Conservation (phyloP, 2,329 filamentous ascomycete genomes). For the Juglanconis oblonga region DNA sequence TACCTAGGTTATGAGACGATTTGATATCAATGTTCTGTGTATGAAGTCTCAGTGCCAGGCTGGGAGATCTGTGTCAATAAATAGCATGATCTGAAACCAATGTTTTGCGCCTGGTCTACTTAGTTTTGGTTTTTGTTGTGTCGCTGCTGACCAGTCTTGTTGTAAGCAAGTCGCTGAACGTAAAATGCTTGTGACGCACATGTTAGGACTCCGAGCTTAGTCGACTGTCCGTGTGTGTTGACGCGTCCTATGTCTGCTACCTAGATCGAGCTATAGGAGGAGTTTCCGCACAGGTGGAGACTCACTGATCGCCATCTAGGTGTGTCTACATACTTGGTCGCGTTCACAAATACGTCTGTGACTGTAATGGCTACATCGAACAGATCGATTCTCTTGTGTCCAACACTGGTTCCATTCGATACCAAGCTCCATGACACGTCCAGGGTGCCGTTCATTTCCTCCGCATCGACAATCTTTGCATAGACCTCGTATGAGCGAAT, state of each 20-base stretch:
- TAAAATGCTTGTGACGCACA: no score
- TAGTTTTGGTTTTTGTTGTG: no score
- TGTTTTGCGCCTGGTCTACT: no score
- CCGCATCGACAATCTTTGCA: constrained; percentile 14
- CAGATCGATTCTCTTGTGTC: constrained; percentile 26
- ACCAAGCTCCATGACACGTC: constrained; percentile 21
- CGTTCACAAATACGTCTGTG: constrained; percentile 23
- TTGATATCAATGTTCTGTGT: neutral
- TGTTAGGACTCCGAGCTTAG: no score
- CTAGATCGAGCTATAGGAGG: neutral
- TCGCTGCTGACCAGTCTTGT: no score
- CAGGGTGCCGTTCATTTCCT: constrained; percentile 16
- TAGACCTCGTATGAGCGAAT: constrained; percentile 24
- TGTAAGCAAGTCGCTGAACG: no score
- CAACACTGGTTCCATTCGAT: constrained; percentile 24
- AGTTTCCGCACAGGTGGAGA: constrained; percentile 21
- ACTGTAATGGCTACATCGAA: constrained; percentile 20
- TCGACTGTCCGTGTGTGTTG: no score
- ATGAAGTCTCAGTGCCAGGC: neutral
- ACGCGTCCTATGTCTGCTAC: neutral
- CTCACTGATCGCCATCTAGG: constrained; percentile 24
- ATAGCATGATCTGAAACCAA: neutral
- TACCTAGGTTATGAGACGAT: neutral
- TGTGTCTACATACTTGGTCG: constrained; percentile 22
- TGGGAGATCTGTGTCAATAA: neutral